Evolutionary conservation across 2,329 filamentous ascomycete species (phyloP).

Genomic region (Arthrinium phaeospermum): DNA sequence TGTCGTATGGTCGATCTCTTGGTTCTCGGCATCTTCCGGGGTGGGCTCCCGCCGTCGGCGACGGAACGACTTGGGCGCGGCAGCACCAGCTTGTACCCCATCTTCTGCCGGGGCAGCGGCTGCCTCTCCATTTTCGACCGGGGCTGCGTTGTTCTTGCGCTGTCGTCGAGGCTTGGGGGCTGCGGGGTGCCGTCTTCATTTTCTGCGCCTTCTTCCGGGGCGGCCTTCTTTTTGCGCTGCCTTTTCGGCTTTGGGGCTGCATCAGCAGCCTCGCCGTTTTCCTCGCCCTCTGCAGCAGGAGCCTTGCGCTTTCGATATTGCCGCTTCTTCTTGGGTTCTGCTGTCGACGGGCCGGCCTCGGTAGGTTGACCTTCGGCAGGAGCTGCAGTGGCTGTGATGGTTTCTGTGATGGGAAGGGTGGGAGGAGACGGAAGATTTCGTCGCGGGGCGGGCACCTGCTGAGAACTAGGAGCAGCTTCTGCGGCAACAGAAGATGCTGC

Average conservation of each 20-base stretch:
- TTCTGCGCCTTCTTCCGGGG: constrained; percentile 12
- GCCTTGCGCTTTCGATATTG: constrained; percentile 35
- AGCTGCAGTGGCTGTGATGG: not conserved
- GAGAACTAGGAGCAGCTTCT: not conserved
- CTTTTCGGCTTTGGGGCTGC: constrained; percentile 40
- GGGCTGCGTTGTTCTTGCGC: constrained; percentile 31
- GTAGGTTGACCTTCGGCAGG: not conserved
- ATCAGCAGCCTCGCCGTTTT: constrained; percentile 15
- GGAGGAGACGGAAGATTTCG: not conserved
- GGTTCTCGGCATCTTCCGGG: constrained; percentile 67
- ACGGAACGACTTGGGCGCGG: constrained; percentile 31
- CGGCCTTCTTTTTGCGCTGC: constrained; percentile 32
- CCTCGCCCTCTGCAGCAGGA: constrained; percentile 27
- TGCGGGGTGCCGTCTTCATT: not conserved
- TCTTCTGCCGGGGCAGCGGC: constrained; percentile 28
- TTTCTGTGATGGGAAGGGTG: not conserved
- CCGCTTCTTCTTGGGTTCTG: constrained; percentile 30
- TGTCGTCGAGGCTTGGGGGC: constrained; percentile 41
- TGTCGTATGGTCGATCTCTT: constrained; percentile 67
- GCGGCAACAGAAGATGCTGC: not conserved
- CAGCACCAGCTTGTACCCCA: constrained; percentile 30
- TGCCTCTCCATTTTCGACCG: constrained; percentile 27
- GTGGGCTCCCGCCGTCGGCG: constrained; percentile 54
- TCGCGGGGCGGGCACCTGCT: not conserved
- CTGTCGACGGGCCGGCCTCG: constrained; percentile 10